Evolutionary conservation across 495 filamentous ascomycete species (phyloP).

Genomic region (Xylaria sp.): DNA sequence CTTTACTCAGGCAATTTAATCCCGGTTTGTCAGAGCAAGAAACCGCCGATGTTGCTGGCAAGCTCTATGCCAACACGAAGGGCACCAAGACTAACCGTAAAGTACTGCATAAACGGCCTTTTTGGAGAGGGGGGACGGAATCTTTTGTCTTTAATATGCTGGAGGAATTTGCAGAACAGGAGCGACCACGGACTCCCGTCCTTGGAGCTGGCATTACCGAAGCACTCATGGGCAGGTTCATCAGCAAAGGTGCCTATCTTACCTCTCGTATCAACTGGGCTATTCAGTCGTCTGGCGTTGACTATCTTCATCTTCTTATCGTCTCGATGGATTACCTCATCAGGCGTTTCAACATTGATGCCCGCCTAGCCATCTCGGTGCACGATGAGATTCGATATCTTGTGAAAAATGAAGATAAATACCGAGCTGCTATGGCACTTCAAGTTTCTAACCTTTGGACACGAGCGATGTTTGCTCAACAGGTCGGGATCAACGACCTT

Average conservation of each 20-base stretch:
- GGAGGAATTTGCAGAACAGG: conserved; percentile 96
- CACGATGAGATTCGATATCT: conserved; percentile 98
- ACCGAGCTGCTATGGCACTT: conserved; percentile 86
- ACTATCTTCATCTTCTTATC: conserved; percentile 95
- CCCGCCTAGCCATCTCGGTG: conserved; percentile 89
- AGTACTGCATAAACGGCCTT: conserved; percentile 70
- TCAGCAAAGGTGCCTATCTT: conserved; percentile 91
- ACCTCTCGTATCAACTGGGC: conserved; percentile 99
- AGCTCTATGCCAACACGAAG: conserved; percentile 89
- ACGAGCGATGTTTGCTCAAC: conserved; percentile 93
- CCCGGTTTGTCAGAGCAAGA: conserved; percentile 77
- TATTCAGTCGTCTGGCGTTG: conserved; percentile 95
- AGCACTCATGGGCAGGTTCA: conserved; percentile 84
- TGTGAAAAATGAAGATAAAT: conserved; percentile 84
- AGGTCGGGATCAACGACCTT: conserved; percentile 94
- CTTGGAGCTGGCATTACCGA: conserved; percentile 98
- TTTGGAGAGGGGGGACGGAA: conserved; percentile 97
- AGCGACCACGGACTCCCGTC: conserved; percentile 87
- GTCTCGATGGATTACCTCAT: conserved; percentile 93
- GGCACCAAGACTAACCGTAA: conserved; percentile 77
- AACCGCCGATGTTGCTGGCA: conserved; percentile 75
- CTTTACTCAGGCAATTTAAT: conserved; percentile 91
- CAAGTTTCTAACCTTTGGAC: conserved; percentile 98
- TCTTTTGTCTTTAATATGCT: conserved; percentile 98
- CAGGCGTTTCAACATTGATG: conserved; percentile 81